phyloP scores from a whole-genome alignment of 305 asterid species.

The Vinca major region DNA sequence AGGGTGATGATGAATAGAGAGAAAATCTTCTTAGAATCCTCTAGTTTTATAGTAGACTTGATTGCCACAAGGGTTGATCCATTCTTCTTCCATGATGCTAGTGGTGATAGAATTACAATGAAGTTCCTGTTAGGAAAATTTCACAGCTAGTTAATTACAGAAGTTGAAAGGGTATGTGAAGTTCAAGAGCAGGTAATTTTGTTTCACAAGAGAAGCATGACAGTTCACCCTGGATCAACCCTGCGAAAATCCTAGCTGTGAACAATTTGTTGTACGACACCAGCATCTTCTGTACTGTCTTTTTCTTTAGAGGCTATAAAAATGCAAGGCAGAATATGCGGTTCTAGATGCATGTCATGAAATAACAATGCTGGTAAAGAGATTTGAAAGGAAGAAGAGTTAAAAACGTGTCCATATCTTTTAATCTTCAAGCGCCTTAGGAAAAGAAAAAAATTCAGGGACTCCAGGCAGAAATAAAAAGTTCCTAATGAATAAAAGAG shows the following conservation, averaged over 20 bases:
- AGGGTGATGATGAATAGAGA: not conserved
- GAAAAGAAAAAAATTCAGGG: not conserved
- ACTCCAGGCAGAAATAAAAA: not conserved
- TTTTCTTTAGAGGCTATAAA: too few relatives aligned
- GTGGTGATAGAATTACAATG: not conserved
- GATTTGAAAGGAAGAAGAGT: not conserved
- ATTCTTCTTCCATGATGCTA: not conserved
- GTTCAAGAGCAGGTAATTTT: not conserved
- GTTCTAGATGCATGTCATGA: not conserved
- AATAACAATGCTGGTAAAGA: not conserved
- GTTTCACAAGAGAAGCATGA: not conserved
- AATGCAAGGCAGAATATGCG: not conserved
- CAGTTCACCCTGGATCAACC: not conserved
- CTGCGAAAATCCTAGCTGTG: not conserved
- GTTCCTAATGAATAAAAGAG: not conserved
- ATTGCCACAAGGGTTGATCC: not conserved
- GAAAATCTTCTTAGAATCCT: not conserved
- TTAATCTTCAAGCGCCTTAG: not conserved
- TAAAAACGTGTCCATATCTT: not conserved
- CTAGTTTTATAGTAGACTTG: not conserved
- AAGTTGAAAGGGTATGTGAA: not conserved
- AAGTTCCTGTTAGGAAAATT: not conserved
- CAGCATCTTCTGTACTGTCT: not conserved
- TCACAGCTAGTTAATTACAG: not conserved
- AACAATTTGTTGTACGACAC: not conserved